Percentiles rank a stretch among this genome's conserved stretches.
Conservation (phyloP, 495 filamentous ascomycete species). For the Glonium stellatum region DNA sequence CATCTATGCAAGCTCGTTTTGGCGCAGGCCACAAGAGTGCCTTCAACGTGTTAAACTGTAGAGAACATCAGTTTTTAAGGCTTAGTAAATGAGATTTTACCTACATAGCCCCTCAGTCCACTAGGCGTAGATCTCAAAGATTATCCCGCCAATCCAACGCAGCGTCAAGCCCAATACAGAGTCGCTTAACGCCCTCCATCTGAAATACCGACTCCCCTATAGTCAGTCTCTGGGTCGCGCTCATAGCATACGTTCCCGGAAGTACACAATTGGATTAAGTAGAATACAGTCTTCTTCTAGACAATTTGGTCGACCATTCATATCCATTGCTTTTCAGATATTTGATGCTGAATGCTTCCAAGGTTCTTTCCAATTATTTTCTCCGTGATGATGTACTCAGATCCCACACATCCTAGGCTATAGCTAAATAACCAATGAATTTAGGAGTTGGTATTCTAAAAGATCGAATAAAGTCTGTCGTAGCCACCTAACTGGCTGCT, state of each 20-base stretch:
- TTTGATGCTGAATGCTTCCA: slow-evolving; percentile 9
- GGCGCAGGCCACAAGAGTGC: background rate
- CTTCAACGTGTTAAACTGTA: background rate
- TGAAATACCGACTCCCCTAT: background rate
- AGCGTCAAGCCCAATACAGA: background rate
- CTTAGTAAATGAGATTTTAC: background rate
- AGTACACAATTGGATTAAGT: background rate
- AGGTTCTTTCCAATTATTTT: slow-evolving; percentile 5
- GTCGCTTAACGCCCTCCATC: too few relatives aligned
- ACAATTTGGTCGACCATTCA: background rate
- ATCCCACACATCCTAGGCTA: slow-evolving; percentile 3
- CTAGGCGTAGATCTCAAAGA: background rate
- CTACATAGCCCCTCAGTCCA: background rate
- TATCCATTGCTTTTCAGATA: background rate
- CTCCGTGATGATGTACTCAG: slow-evolving; percentile 26
- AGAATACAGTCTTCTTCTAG: background rate
- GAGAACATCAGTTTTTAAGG: background rate
- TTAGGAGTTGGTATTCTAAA: slow-evolving; percentile 31
- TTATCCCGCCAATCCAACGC: background rate
- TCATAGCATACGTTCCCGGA: background rate
- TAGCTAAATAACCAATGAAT: slow-evolving; percentile 10
- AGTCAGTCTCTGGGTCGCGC: background rate
- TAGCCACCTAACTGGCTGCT: slow-evolving; percentile 43
- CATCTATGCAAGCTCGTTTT: background rate
- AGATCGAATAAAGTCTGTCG: slow-evolving; percentile 36